Conservation (phyloP, 2,329 filamentous ascomycete species). For the Epichloe bromicola region DNA sequence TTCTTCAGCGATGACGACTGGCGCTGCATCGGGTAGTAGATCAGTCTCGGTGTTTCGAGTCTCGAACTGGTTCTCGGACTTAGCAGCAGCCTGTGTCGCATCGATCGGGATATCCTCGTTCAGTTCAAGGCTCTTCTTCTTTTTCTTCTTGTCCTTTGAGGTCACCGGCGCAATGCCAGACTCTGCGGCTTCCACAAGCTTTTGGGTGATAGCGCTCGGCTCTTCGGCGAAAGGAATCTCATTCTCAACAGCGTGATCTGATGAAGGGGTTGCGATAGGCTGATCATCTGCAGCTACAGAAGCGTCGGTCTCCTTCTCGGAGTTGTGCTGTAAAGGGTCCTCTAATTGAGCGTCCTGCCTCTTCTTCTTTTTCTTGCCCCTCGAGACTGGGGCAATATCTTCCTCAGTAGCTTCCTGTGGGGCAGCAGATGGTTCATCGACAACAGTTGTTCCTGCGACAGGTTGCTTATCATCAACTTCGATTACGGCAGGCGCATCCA, state of each 20-base stretch:
- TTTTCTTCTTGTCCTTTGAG: conserved; percentile 7
- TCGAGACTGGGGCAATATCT: conserved; percentile 5
- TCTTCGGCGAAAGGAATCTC: neutral
- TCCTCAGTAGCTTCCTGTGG: conserved; percentile 4
- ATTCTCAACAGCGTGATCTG: neutral
- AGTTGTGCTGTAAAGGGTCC: conserved; percentile 4
- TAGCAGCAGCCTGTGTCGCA: neutral
- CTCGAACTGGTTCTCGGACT: neutral
- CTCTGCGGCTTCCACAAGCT: neutral
- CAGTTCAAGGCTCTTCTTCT: conserved; percentile 4
- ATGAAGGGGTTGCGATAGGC: neutral
- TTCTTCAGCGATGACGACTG: neutral
- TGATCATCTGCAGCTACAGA: neutral
- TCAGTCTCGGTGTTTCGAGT: neutral
- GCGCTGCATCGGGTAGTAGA: neutral
- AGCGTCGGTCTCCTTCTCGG: conserved; percentile 5
- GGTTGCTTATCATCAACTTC: neutral
- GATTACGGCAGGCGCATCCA: neutral
- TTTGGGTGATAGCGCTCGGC: neutral
- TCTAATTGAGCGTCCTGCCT: conserved; percentile 11
- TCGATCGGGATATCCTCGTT: neutral
- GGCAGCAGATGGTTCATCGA: conserved; percentile 5
- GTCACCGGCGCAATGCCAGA: neutral
- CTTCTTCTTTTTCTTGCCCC: conserved; percentile 14
- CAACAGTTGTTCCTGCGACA: neutral